Base-by-base conservation (phyloP, 192 early-diverging fungal species). In the Chytriomyces hyalinus region DNA sequence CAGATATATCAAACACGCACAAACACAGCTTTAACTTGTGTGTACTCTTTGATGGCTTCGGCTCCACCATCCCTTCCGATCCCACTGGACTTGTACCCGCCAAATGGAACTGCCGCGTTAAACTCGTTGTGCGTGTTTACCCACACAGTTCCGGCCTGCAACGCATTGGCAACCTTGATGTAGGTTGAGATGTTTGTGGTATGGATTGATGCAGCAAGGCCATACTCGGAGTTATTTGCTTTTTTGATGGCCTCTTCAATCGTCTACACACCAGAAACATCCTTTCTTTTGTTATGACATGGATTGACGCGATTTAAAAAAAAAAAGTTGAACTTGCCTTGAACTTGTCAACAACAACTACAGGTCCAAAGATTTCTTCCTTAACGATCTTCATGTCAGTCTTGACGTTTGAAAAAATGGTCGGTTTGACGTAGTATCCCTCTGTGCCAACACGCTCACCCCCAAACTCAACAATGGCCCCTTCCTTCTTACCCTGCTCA, bases 321-420 rank as follows among this genome's bases (percentile, higher is more conserved):
- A 65, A 4, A 65, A n/a, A 11, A 65, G 11, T 11, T 65, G 13
- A 53, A 51, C 50, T 9, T 71, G 43, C 61, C 53, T 80, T 47
- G 49, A 94, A 94, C 13, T 75, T 84, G 79, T 88, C 91, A 22
- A 95, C 84, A 7, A 85, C 89, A 45, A 92, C 92, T 22, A 97
- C 87, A 15, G 95, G 95, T 7, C 95, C 95, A 88, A 97, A 97
- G 5, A 92, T 92, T 76, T 97, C 95, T 76, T 97, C 94, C 20
- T 79, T 87, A 26, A 88, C 83, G 68, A 96, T 90, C 10, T 73
- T 75, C 89, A 92, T 91, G 43, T 85, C 83, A 45, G 86, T 82
- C 10, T 78, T 85, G 80, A 92, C 90, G n/a, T 87, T 84, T 2
- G 81, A 80, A 48, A 89, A 88, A n/a, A 93, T 61, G 0, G 92